Base-by-base conservation (phyloP, 2,329 filamentous ascomycete genomes). In the Ceratocystis albifundus region DNA sequence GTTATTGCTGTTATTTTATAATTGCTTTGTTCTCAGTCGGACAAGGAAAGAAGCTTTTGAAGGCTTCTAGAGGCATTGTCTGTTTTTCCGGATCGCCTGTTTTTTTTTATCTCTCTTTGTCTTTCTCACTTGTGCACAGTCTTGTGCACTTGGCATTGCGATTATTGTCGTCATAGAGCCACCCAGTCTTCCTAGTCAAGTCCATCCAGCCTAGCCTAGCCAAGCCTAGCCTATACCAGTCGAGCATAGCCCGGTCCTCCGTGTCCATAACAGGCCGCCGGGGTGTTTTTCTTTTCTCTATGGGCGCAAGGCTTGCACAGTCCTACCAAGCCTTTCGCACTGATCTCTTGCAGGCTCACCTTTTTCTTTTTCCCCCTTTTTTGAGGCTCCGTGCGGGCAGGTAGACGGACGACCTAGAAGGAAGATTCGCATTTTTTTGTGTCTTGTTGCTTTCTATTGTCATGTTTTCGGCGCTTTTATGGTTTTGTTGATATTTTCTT, bases 401-500 rank as follows among this genome's bases (percentile, higher is more conserved):
- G 55, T 59, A 8, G 28, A 59, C 12, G 28, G 55, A 59, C 12
- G 28, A 8, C 28, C 32, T 32, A 28, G 28, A 59, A 25, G 55
- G 30, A 36, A 59, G 55, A 59, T 36, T 59, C 55, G 55, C 55
- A 59, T 59, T 59, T 59, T 41, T 41, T 41, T 41, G 36, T 41
- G 55, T 59, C 32, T 59, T 53, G n/a, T 36, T 36, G 55, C 55
- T 36, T 36, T 59, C 32, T 59, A 32, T 59, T 36, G 15, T 36
- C 32, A 62, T 66, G 28, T 66, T 41, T 53, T 36, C 6, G 57
- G 41, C 57, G 59, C 53, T 67, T 41, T 46, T 45, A n/a, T 48
- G 44, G 45, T 44, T 25, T 62, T 22, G 12, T 12, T 53, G 62
- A 41, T 55, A 10, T 66, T 63, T 45, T 25, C 44, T 53, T 53